Conservation (phyloP, 331 rosid species). For the Telfairia occidentalis region DNA sequence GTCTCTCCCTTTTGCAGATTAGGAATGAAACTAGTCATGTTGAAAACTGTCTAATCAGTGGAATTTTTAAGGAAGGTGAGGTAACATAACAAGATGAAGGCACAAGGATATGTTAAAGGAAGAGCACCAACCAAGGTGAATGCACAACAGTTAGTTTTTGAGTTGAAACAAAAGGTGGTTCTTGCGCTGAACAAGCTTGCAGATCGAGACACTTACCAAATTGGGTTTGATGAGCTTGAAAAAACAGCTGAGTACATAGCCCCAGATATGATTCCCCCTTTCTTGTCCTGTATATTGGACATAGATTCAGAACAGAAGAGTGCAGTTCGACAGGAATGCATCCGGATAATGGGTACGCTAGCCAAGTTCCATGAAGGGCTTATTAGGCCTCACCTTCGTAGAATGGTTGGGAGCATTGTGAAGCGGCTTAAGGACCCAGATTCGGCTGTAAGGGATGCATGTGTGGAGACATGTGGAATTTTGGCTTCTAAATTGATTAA, state of each 20-base stretch:
- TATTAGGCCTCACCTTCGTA: constrained; percentile 44
- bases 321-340: constrained; percentile 47
- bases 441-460: constrained; percentile 58
- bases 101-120: constrained; percentile 20
- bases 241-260: constrained; percentile 30
- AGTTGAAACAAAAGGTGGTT: constrained; percentile 47
- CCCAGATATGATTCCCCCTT: constrained; percentile 43
- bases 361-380: constrained; percentile 29
- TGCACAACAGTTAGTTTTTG: constrained; percentile 32
- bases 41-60: constrained; percentile 2
- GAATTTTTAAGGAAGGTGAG: not conserved
- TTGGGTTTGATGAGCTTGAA: constrained; percentile 58
- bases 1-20: not conserved
- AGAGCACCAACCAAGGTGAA: constrained; percentile 27
- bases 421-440: constrained; percentile 63
- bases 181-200: constrained; percentile 59
- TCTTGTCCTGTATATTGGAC: constrained; percentile 57
- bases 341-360: constrained; percentile 41
- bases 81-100: constrained; percentile 40
- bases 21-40: not conserved
- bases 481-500: constrained; percentile 34
- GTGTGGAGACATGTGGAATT: constrained; percentile 41
- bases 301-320: constrained; percentile 55
- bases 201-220: constrained; percentile 67
- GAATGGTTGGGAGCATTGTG: constrained; percentile 48